A percentile compares a stretch with the other conserved stretches of the same genome.
phyloP scores from a whole-genome alignment of 192 early-diverging fungal species.

The Coemansia sp. region DNA sequence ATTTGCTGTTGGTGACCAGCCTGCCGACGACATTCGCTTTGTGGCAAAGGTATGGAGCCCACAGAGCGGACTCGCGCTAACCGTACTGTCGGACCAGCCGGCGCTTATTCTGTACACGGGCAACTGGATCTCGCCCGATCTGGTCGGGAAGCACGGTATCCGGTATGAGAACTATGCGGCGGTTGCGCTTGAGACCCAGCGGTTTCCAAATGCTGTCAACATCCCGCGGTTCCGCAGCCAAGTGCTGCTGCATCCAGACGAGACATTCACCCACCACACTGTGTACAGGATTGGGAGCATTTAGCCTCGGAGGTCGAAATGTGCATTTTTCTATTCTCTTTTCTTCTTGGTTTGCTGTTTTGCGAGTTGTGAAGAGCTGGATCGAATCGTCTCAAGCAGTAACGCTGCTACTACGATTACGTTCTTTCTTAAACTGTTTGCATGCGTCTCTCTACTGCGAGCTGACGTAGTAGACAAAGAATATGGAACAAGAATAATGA shows the following conservation, averaged over 20 bases:
- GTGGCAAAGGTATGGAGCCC: constrained; percentile 58
- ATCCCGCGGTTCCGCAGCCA: constrained; percentile 58
- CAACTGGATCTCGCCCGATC: constrained; percentile 62
- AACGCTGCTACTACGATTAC: neutral
- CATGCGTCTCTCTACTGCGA: neutral
- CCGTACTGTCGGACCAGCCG: constrained; percentile 66
- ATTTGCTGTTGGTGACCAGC: constrained; percentile 57
- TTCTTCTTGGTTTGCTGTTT: neutral
- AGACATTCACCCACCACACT: constrained; percentile 53
- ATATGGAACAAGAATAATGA: neutral
- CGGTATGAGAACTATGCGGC: constrained; percentile 60
- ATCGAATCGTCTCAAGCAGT: neutral
- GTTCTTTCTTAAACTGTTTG: neutral
- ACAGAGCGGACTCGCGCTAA: constrained; percentile 63
- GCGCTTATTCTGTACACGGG: constrained; percentile 86
- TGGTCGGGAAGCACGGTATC: constrained; percentile 52
- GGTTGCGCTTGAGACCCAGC: constrained; percentile 68
- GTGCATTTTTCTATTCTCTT: neutral
- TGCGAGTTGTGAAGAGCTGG: neutral
- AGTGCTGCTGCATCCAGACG: constrained; percentile 57
- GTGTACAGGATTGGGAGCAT: constrained; percentile 50
- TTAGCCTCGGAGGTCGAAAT: neutral
- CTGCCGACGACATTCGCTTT: constrained; percentile 23
- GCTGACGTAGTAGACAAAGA: neutral
- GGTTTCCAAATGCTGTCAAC: constrained; percentile 65